Conservation (phyloP, 176 grass and related monocot species). For the Avena insularis region DNA sequence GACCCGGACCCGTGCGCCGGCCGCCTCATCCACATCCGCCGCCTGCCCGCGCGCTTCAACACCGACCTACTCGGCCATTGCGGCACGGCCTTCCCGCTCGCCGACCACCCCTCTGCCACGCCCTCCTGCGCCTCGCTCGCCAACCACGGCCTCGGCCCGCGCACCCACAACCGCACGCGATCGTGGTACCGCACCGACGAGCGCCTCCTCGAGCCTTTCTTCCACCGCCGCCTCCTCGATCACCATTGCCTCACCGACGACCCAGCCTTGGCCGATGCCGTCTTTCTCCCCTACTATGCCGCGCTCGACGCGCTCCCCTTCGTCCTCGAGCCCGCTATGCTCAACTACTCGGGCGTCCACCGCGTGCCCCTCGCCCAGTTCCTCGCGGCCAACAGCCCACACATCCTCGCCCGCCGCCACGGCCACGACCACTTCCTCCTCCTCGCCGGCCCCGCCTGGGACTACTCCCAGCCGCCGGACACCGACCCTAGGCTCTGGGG, state of each 20-base stretch:
- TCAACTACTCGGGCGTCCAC: conserved; percentile 23
- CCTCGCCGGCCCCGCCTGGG: conserved; percentile 19
- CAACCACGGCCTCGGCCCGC: conserved; percentile 22
- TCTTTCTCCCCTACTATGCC: conserved; percentile 12
- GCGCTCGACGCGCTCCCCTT: conserved; percentile 21
- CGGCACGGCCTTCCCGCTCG: conserved; percentile 24
- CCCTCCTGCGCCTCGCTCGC: conserved; percentile 26
- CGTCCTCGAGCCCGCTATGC: background rate
- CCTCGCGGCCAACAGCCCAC: background rate
- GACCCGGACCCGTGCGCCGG: background rate
- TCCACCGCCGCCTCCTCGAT: conserved; percentile 25
- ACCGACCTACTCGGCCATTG: conserved; percentile 22
- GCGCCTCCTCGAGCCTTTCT: conserved; percentile 30
- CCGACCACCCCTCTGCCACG: conserved; percentile 12
- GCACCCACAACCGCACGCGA: conserved; percentile 16
- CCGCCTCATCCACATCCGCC: conserved; percentile 12
- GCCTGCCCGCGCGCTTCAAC: conserved; percentile 22
- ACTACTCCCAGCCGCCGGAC: conserved; percentile 4
- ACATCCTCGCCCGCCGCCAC: background rate
- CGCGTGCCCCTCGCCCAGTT: background rate
- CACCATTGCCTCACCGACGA: background rate
- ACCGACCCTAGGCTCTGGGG: conserved; percentile 7
- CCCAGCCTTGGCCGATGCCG: background rate
- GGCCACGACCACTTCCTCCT: conserved; percentile 27
- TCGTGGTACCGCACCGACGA: conserved; percentile 3